A percentile compares a stretch with the other conserved stretches of the same genome.
Conservation (phyloP, 2,329 filamentous ascomycete genomes). For the Coniosporium tulheliwenetii region DNA sequence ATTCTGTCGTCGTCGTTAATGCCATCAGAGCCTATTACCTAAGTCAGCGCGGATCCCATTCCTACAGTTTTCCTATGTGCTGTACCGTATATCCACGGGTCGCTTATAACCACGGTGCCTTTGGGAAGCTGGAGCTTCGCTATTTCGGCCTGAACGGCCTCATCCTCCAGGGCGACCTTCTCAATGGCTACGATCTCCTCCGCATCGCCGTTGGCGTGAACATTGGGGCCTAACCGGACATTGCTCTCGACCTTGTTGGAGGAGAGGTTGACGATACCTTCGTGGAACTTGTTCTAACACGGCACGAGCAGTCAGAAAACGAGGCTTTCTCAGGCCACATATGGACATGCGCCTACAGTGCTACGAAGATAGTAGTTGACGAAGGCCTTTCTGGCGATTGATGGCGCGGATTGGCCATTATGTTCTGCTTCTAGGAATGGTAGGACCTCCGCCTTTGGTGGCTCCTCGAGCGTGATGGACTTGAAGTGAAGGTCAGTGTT, state of each 20-base stretch:
- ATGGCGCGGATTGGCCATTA: conserved; percentile 29
- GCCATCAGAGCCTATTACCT: conserved; percentile 24
- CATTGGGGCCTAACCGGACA: conserved; percentile 39
- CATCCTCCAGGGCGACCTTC: conserved; percentile 37
- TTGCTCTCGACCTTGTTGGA: conserved; percentile 37
- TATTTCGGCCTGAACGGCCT: conserved; percentile 40
- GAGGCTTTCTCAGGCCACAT: conserved; percentile 11
- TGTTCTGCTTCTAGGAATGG: conserved; percentile 7
- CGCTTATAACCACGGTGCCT: conserved; percentile 39
- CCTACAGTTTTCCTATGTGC: not conserved
- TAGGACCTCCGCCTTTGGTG: conserved; percentile 34
- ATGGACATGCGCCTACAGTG: conserved; percentile 33
- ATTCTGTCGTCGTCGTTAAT: conserved; percentile 30
- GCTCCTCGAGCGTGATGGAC: conserved; percentile 50
- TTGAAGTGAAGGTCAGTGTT: conserved; percentile 46
- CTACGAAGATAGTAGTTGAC: conserved; percentile 43
- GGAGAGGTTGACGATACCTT: conserved; percentile 41
- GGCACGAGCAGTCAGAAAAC: not conserved
- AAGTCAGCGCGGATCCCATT: not conserved
- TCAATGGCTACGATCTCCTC: conserved; percentile 46
- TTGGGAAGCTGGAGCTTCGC: conserved; percentile 43
- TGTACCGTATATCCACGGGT: conserved; percentile 56
- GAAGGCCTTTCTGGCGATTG: conserved; percentile 36
- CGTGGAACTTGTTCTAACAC: conserved; percentile 43
- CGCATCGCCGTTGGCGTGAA: conserved; percentile 41